Evolutionary conservation across 2,329 filamentous ascomycete species (phyloP).

Genomic region (Paecilomyces niveus): DNA sequence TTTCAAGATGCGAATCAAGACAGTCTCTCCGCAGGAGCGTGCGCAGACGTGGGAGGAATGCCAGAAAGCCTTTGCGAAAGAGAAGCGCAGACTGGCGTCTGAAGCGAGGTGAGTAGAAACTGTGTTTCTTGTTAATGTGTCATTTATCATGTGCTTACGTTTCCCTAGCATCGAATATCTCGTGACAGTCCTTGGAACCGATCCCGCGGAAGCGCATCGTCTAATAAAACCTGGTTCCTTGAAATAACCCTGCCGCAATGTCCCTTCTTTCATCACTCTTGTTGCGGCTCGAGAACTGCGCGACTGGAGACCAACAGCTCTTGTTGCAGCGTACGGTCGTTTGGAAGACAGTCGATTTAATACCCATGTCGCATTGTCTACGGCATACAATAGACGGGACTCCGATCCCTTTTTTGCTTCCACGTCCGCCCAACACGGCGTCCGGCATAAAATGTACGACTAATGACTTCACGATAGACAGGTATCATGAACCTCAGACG

Average conservation of each 20-base stretch:
- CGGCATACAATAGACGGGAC: background rate
- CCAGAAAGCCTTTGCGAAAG: conserved; percentile 65
- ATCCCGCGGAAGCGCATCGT: conserved; percentile 45
- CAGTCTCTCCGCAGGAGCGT: conserved; percentile 61
- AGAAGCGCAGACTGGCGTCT: conserved; percentile 60
- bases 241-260: background rate
- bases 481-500: background rate
- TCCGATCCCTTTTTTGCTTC: background rate
- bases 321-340: background rate
- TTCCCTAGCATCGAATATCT: conserved; percentile 54
- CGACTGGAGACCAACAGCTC: background rate
- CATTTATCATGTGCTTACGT: background rate
- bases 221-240: conserved; percentile 27
- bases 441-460: background rate
- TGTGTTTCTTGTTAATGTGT: background rate
- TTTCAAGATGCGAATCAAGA: conserved; percentile 81
- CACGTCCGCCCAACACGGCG: background rate
- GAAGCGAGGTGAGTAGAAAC: conserved; percentile 65
- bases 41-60: conserved; percentile 64
- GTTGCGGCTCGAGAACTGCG: no score
- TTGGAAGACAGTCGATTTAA: background rate
- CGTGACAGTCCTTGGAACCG: conserved; percentile 54
- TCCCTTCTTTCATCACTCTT: background rate
- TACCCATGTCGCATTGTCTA: background rate
- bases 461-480: conserved; percentile 1